Percentiles rank a stretch among this genome's conserved stretches.
Evolutionary conservation across 495 filamentous ascomycete species (phyloP).

Genomic region (Clohesyomyces aquaticus): DNA sequence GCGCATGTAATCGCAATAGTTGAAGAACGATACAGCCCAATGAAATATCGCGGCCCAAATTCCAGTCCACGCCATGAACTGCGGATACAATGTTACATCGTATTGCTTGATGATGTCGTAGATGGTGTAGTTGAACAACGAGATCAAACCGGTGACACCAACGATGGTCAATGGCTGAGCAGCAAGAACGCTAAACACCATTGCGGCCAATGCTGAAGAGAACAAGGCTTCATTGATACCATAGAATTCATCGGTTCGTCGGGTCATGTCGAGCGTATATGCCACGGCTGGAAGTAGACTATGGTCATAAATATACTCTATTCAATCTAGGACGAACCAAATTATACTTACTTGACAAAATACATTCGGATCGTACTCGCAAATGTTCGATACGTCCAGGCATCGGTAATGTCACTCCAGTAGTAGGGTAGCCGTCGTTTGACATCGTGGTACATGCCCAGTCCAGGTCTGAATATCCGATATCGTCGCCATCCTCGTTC

Average conservation of each 20-base stretch:
- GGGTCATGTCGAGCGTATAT: conserved; percentile 48
- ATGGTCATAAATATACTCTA: neutral
- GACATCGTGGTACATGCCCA: conserved; percentile 49
- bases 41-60: conserved; percentile 49
- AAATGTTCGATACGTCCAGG: conserved; percentile 45
- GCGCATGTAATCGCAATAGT: no score
- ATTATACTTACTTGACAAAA: conserved; percentile 44
- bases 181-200: conserved; percentile 45
- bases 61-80: conserved; percentile 45
- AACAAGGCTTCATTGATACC: conserved; percentile 51
- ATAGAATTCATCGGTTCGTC: conserved; percentile 44
- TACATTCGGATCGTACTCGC: conserved; percentile 47
- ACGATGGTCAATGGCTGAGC: conserved; percentile 13
- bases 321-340: no score
- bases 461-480: conserved; percentile 39
- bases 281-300: conserved; percentile 49
- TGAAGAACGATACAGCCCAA: conserved; percentile 44
- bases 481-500: conserved; percentile 23
- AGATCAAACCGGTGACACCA: conserved; percentile 30
- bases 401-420: conserved; percentile 48
- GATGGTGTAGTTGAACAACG: conserved; percentile 50
- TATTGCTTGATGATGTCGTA: conserved; percentile 46
- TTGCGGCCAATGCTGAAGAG: conserved; percentile 46
- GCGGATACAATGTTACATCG: conserved; percentile 42
- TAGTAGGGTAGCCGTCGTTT: conserved; percentile 48